phyloP scores from a whole-genome alignment of 164 flowering plant species.

The Stephania cephalantha region DNA sequence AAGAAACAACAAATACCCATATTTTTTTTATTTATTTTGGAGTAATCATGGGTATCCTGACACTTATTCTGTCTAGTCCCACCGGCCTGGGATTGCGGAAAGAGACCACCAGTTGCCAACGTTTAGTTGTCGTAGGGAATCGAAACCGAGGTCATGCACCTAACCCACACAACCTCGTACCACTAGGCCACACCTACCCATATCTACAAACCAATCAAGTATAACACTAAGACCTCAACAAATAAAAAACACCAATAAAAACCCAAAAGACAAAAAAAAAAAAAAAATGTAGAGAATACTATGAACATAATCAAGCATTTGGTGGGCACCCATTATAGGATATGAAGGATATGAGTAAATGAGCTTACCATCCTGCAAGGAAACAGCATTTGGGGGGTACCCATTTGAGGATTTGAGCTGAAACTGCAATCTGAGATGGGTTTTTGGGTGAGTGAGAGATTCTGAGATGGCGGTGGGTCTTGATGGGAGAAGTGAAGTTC shows the following conservation, averaged over 20 bases:
- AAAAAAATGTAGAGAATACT: neutral
- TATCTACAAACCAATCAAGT: neutral
- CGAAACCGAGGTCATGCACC: too few species aligned
- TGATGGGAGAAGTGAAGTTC: slow-evolving; percentile 14
- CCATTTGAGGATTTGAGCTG: slow-evolving; percentile 63
- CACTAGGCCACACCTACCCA: neutral
- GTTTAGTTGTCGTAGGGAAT: too few species aligned
- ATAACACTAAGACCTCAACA: neutral
- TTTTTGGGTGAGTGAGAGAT: slow-evolving; percentile 20
- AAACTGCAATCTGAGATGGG: slow-evolving; percentile 26
- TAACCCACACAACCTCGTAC: too few species aligned
- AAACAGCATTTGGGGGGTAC: slow-evolving; percentile 44
- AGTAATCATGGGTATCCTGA: too few species aligned
- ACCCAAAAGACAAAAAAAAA: neutral
- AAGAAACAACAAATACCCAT: neutral
- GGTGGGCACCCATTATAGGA: neutral
- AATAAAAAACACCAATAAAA: neutral
- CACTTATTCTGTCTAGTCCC: too few species aligned
- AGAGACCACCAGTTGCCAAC: too few species aligned
- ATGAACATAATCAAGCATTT: too few species aligned
- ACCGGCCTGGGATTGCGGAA: too few species aligned
- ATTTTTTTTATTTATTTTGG: too few species aligned
- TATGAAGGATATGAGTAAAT: slow-evolving; percentile 1
- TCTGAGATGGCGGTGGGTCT: slow-evolving; percentile 24
- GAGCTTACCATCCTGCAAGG: slow-evolving; percentile 48